Base-by-base conservation (phyloP, 2,329 filamentous ascomycete genomes). In the Venturia pyrina region DNA sequence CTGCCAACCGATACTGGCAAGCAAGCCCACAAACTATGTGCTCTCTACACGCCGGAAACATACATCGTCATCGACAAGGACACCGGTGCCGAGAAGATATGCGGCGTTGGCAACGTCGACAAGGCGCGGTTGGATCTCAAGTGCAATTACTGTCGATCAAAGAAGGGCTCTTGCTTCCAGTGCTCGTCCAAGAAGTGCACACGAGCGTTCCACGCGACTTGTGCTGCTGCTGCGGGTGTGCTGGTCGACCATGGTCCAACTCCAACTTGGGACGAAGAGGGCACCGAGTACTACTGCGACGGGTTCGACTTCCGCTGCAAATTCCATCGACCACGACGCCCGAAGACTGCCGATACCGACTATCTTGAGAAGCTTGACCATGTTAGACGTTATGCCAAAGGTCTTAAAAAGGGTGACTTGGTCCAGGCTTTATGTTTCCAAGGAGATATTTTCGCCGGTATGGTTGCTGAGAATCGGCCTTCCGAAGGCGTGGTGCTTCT, bases 181-280 rank as follows among this genome's bases (percentile, higher is more conserved):
- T 99, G 95, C 77, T 96, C 91, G 0, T 89, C 91, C 70, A 93
- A 93, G 80, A 98, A 96, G 75, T 99, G 95, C 72, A 89, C 91
- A 4, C 84, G 95, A 69, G 89, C 93, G 10, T 99, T 97, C 77
- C 95, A 99, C 75, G 90, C 93, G 19, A 98, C 93, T 1, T 99
- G 95, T 74, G 95, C 95, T 2, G 89, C 92, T 8, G 88, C 93
- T 28, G 93, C 93, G 44, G 95, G 95, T 66, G 92, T 97, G 1
- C 90, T 96, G 73, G 87, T 97, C 62, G 93, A 99, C 74, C 86
- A 91, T 71, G 90, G 90, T 40, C 86, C 91, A 44, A 87, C 96
- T 40, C 90, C 91, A 0, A 89, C 96, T 1, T 93, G 93, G 74
- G 90, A 89, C 63, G 91, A 96, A 71, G 92, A 97, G 73, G 92